These are phyloP conservation scores for Theobroma cacao DNA, from an alignment of 345 rosid genomes.

Conservation along the genomic window DNA sequence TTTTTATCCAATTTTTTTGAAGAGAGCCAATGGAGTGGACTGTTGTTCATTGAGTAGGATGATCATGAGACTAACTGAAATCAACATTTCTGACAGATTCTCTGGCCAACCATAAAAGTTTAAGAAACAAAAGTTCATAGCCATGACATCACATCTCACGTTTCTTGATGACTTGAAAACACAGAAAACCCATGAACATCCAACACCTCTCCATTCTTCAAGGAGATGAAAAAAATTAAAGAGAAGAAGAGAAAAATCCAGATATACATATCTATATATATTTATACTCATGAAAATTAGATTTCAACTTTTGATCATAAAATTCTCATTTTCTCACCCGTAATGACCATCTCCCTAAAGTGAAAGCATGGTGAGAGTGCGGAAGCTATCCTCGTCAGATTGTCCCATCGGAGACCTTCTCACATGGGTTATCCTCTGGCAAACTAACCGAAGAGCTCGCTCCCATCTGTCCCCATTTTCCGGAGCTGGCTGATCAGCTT, in stretches of 20 bases:
- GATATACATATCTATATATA: background rate
- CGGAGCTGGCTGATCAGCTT: background rate
- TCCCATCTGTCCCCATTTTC: constrained; percentile 18
- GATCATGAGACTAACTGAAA: background rate
- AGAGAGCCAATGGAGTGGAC: background rate
- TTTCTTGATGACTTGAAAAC: background rate
- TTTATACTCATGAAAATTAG: background rate
- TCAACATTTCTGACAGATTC: background rate
- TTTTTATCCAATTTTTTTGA: background rate
- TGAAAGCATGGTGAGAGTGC: constrained; percentile 29
- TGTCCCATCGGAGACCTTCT: constrained; percentile 10
- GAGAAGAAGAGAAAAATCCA: background rate
- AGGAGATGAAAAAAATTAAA: background rate
- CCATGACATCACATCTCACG: background rate
- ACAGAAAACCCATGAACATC: background rate
- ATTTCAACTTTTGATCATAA: background rate
- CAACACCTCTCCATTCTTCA: background rate
- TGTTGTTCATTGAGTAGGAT: background rate
- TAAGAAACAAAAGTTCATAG: background rate
- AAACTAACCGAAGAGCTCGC: constrained; percentile 27
- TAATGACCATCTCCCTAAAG: constrained; percentile 16
- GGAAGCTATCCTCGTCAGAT: constrained; percentile 31
- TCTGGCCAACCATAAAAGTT: background rate
- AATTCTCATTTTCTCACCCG: background rate
- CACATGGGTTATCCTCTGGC: constrained; percentile 17